A percentile compares a stretch with the other conserved stretches of the same genome.
Conservation (phyloP, 208 protist species). For the Crithidia mellificae region DNA sequence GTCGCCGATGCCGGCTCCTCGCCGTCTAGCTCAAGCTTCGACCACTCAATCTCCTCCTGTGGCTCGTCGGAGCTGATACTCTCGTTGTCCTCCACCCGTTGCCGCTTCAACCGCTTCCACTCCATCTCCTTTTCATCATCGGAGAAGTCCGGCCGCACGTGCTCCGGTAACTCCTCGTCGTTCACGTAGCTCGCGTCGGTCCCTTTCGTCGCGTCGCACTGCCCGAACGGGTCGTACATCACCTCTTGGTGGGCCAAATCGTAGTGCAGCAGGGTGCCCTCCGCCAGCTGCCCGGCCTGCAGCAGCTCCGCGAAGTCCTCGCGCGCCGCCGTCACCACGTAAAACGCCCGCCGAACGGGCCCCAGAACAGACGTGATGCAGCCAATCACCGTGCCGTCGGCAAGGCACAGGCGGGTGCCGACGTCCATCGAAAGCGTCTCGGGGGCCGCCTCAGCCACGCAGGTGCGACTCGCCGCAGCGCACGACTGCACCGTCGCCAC, state of each 20-base stretch:
- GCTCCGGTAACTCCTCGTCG: constrained; percentile 82
- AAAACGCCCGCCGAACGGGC: constrained; percentile 57
- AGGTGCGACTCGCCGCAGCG: constrained; percentile 22
- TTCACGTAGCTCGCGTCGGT: constrained; percentile 90
- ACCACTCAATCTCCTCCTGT: constrained; percentile 45
- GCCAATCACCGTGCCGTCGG: constrained; percentile 58
- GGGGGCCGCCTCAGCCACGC: constrained; percentile 50
- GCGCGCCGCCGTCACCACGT: constrained; percentile 39
- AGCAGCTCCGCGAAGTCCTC: constrained; percentile 29
- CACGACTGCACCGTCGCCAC: constrained; percentile 49
- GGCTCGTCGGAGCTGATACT: constrained; percentile 53
- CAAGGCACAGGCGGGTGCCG: constrained; percentile 69
- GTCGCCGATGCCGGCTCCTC: neutral
- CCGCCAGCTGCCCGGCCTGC: constrained; percentile 1
- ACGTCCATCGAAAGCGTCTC: constrained; percentile 60
- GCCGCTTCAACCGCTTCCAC: constrained; percentile 76
- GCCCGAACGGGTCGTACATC: constrained; percentile 51
- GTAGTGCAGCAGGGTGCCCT: constrained; percentile 50
- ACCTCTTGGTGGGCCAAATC: constrained; percentile 56
- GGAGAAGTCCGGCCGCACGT: constrained; percentile 85
- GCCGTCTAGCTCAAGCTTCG: constrained; percentile 35
- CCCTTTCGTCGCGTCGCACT: constrained; percentile 62
- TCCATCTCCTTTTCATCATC: constrained; percentile 83
- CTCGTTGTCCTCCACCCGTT: constrained; percentile 17
- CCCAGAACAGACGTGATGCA: constrained; percentile 62